A percentile compares a stretch with the other conserved stretches of the same genome.
Evolutionary conservation across 257 asterid genomes (phyloP).

Genomic region (Verbascum thapsus): DNA sequence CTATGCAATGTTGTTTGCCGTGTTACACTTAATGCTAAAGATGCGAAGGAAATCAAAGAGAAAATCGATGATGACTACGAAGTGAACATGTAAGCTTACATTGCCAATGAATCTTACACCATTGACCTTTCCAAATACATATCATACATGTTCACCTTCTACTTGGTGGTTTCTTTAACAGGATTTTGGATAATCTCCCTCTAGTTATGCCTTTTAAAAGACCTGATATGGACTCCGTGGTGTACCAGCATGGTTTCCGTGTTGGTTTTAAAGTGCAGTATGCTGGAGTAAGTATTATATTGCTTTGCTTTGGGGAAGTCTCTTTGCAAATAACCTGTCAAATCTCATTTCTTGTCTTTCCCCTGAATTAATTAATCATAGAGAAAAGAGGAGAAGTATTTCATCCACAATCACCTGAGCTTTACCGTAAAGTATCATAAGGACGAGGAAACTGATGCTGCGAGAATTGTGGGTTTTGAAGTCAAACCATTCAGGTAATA

Average conservation of each 20-base stretch:
- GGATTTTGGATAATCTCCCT: conserved; percentile 94
- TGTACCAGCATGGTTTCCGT: conserved; percentile 78
- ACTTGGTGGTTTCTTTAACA: conserved; percentile 35
- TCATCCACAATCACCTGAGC: conserved; percentile 73
- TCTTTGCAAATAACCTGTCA: conserved; percentile 9
- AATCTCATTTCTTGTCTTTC: conserved; percentile 29
- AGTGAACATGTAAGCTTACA: conserved; percentile 52
- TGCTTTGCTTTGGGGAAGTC: conserved; percentile 17
- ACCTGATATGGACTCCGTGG: conserved; percentile 55
- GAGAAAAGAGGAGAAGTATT: conserved; percentile 68
- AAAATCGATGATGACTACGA: conserved; percentile 63
- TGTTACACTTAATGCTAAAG: conserved; percentile 42
- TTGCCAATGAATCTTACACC: background rate
- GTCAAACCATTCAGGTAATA: conserved; percentile 75
- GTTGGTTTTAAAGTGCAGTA: conserved; percentile 84
- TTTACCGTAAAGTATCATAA: conserved; percentile 79
- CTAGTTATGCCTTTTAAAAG: conserved; percentile 79
- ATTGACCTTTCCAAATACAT: conserved; percentile 6
- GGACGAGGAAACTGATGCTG: conserved; percentile 69
- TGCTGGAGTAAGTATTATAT: conserved; percentile 68
- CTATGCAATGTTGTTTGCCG: conserved; percentile 55
- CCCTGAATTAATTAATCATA: conserved; percentile 24
- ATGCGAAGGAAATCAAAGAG: conserved; percentile 55
- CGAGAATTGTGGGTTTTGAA: conserved; percentile 90
- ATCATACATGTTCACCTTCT: conserved; percentile 21